A percentile compares a stretch with the other conserved stretches of the same genome.
Conservation (phyloP, 2,329 filamentous ascomycete species). For the Aureobasidium subglaciale region DNA sequence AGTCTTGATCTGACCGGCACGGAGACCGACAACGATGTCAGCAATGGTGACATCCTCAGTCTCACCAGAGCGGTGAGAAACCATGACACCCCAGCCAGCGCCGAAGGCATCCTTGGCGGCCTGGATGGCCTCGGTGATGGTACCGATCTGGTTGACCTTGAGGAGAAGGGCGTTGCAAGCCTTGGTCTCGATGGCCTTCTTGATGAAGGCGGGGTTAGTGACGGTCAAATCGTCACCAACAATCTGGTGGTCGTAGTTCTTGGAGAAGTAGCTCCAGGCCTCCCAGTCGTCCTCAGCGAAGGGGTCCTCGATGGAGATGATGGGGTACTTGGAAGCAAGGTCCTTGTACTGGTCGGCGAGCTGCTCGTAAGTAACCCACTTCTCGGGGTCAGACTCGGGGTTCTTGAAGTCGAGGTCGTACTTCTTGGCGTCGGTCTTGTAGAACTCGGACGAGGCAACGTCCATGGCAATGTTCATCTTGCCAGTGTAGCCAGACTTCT, state of each 20-base stretch:
- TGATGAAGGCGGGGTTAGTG: constrained; percentile 98
- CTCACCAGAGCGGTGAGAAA: constrained; percentile 98
- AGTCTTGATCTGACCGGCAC: constrained; percentile 97
- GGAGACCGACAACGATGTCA: constrained; percentile 94
- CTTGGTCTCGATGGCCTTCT: constrained; percentile 99
- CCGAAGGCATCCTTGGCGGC: constrained; percentile 97
- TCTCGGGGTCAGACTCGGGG: constrained; percentile 87
- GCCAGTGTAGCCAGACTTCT: constrained; percentile 90
- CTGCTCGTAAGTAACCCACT: constrained; percentile 99
- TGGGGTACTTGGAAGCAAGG: constrained; percentile 90
- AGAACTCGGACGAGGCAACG: constrained; percentile 98
- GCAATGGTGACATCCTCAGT: constrained; percentile 99
- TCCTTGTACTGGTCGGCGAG: constrained; percentile 85
- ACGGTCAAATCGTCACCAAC: constrained; percentile 98
- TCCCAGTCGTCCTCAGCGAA: constrained; percentile 99
- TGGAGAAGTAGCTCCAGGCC: constrained; percentile 99
- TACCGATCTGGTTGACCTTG: constrained; percentile 99
- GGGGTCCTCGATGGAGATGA: constrained; percentile 97
- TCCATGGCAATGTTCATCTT: constrained; percentile 99
- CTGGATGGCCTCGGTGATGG: constrained; percentile 97
- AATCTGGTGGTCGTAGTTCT: constrained; percentile 97
- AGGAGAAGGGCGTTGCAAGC: constrained; percentile 95
- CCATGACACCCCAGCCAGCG: constrained; percentile 97
- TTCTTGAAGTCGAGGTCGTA: constrained; percentile 99
- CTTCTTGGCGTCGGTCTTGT: constrained; percentile 93